phyloP scores from a whole-genome alignment of 495 filamentous ascomycete species.

The Penicillium bialowiezense region DNA sequence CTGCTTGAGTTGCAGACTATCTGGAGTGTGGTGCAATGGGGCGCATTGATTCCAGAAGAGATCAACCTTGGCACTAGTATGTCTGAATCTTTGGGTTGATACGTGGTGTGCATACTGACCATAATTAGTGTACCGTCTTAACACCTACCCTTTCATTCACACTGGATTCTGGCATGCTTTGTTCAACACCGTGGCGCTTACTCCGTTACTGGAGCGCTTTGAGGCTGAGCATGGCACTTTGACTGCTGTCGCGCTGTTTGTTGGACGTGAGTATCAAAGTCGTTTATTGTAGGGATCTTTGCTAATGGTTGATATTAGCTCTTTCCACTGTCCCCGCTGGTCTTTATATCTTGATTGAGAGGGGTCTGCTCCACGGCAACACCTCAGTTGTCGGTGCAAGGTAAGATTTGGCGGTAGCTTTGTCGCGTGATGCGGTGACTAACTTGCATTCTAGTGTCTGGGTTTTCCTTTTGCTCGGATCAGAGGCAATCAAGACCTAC shows the following conservation, averaged over 20 bases:
- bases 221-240: slow-evolving; percentile 94
- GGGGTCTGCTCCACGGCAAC: slow-evolving; percentile 60
- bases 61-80: slow-evolving; percentile 71
- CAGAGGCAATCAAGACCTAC: slow-evolving; percentile 80
- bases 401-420: slow-evolving; percentile 44
- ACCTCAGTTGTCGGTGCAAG: slow-evolving; percentile 76
- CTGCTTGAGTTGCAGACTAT: slow-evolving; percentile 60
- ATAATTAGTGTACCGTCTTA: slow-evolving; percentile 81
- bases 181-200: slow-evolving; percentile 74
- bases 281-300: background rate
- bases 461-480: slow-evolving; percentile 82
- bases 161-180: slow-evolving; percentile 72
- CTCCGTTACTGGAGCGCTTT: slow-evolving; percentile 85
- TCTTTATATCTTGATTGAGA: slow-evolving; percentile 69
- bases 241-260: slow-evolving; percentile 74
- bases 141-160: slow-evolving; percentile 91
- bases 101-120: background rate
- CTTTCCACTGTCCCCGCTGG: slow-evolving; percentile 75
- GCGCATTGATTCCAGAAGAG: slow-evolving; percentile 72
- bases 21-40: slow-evolving; percentile 71
- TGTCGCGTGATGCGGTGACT: background rate
- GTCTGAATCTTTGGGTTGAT: slow-evolving; percentile 26
- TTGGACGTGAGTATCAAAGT: slow-evolving; percentile 70
- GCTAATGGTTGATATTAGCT: slow-evolving; percentile 45
- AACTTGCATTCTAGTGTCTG: slow-evolving; percentile 61